These are phyloP conservation scores for Candida morakotiae DNA, from an alignment of 805 yeast genomes.

Conservation along the genomic window DNA sequence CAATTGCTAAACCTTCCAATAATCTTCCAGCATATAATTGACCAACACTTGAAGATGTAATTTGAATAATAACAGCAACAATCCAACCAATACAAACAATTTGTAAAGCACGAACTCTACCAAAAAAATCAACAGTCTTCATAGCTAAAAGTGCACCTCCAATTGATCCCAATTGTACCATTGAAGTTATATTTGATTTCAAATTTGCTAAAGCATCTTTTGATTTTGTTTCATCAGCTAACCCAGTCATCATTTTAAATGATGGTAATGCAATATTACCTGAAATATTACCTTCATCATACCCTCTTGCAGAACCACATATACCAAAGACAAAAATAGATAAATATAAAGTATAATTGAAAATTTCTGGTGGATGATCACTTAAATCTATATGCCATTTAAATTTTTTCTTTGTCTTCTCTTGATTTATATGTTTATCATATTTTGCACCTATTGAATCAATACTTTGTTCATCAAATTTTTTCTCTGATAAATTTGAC, in stretches of 20 bases:
- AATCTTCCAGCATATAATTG: conserved; percentile 52
- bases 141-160: conserved; percentile 40
- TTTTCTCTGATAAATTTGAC: neutral
- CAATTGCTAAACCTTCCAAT: conserved; percentile 50
- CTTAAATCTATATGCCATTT: conserved; percentile 18
- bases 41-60: conserved; percentile 39
- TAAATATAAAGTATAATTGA: conserved; percentile 39
- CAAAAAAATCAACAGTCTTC: conserved; percentile 42
- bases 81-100: conserved; percentile 40
- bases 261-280: conserved; percentile 41
- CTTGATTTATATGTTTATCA: neutral
- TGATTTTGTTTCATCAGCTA: conserved; percentile 33
- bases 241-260: conserved; percentile 40
- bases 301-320: conserved; percentile 52
- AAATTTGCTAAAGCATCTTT: conserved; percentile 34
- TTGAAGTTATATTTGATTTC: conserved; percentile 49
- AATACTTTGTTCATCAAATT: conserved; percentile 3
- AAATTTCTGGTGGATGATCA: conserved; percentile 35
- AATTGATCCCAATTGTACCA: conserved; percentile 53
- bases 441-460: conserved; percentile 4
- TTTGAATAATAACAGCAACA: conserved; percentile 42
- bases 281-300: conserved; percentile 50
- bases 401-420: conserved; percentile 6
- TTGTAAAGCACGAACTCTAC: conserved; percentile 46
- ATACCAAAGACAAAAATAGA: conserved; percentile 48